These are phyloP conservation scores for Eucalyptus globulus DNA, from an alignment of 345 rosid species.

Conservation along the genomic window DNA sequence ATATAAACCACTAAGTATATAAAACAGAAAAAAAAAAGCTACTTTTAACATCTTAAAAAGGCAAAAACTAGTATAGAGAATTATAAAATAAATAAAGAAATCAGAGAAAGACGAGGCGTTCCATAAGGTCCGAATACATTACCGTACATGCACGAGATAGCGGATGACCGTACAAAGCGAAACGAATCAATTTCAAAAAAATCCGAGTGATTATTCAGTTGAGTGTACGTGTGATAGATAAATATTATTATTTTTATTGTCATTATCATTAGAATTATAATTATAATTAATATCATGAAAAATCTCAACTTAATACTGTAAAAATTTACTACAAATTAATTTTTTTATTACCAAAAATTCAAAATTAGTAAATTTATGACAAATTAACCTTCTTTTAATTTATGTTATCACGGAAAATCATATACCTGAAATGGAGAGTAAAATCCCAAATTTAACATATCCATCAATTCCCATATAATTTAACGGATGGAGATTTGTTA, in stretches of 20 bases:
- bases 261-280: too few species aligned
- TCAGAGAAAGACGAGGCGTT: not conserved
- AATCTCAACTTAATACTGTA: too few species aligned
- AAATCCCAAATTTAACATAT: rapidly evolving
- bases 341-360: rapidly evolving
- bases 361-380: rapidly evolving
- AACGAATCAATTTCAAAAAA: not conserved
- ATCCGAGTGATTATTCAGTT: too few species aligned
- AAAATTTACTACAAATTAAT: rapidly evolving
- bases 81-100: not conserved
- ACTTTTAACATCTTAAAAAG: not conserved
- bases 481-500: rapidly evolving
- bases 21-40: not conserved
- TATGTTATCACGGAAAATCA: rapidly evolving
- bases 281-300: rapidly evolving
- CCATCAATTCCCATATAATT: rapidly evolving
- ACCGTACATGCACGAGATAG: not conserved
- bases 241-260: not conserved
- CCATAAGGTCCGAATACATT: not conserved
- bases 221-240: not conserved
- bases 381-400: rapidly evolving
- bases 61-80: not conserved
- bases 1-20: not conserved
- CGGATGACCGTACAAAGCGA: not conserved
- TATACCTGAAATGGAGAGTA: rapidly evolving